Base-by-base conservation (phyloP, 148 eudicot species). In the Silene conica region DNA sequence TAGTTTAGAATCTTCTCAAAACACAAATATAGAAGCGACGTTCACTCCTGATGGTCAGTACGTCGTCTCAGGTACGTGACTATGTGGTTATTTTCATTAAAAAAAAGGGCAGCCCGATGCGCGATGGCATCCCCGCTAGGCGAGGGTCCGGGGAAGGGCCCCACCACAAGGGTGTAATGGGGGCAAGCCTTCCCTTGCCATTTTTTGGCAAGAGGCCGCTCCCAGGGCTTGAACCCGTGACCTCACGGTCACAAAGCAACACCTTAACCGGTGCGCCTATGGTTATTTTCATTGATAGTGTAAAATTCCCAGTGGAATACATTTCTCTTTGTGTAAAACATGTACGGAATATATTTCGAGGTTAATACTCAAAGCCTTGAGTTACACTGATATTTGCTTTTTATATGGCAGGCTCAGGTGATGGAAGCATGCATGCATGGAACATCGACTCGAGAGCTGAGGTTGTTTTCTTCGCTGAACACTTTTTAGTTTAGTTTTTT, bases 11-110 rank as follows among this genome's bases (percentile, higher is more conserved):
- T 85, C 92, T 71, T 89, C 96, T 41, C 86, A 86, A 54, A 85
- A 85, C 77, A 80, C 86, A 65, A 82, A 83, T 31, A 87, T 89
- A 41, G 99, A 95, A 85, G 97, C 99, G 11, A 87, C 97, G 46
- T 95, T 95, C 81, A 89, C 96, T 41, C 96, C 99, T 52, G 97
- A 92, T 81, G 96, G 97, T 73, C 93, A 90, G 76, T 92, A 92
- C 81, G 88, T 95, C 59, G 78, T 95, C 62, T 89, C 96, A 78
- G 99, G 99, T 92, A 84, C 60, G 71, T 58, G 70, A 66, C 70
- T 65, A 26, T 66, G 10, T 22, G 69, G 16, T 26, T 26, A 38
- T 63, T 21, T 63, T 25, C n/a, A 7, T 11, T 9, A n/a, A n/a
- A n/a, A n/a, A n/a, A n/a, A n/a, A n/a, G n/a, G n/a, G n/a, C n/a